These are phyloP conservation scores for Jasminum sambac DNA, from an alignment of 257 asterid species.

Conservation along the genomic window DNA sequence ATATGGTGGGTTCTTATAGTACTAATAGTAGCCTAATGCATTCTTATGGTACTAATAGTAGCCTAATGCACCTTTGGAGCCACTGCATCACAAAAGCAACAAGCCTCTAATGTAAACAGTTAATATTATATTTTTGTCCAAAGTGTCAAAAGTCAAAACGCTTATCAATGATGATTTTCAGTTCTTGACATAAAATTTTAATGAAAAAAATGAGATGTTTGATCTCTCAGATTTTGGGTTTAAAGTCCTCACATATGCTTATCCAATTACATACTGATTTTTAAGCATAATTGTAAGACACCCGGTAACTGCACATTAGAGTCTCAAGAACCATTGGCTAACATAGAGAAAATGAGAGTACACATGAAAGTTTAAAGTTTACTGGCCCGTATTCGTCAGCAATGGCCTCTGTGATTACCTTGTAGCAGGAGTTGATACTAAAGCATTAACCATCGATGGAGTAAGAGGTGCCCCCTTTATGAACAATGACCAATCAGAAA, in stretches of 20 bases:
- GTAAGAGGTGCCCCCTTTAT: slow-evolving; percentile 82
- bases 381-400: neutral
- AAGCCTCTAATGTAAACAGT: neutral
- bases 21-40: neutral
- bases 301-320: neutral
- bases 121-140: slow-evolving; percentile 2
- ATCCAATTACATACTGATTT: neutral
- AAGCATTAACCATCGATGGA: slow-evolving; percentile 63
- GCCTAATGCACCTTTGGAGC: slow-evolving; percentile 12
- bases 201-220: neutral
- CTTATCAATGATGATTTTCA: neutral
- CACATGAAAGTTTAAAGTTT: neutral
- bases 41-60: neutral
- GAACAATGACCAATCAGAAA: slow-evolving; percentile 84
- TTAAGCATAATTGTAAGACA: neutral
- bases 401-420: slow-evolving; percentile 48
- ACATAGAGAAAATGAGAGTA: neutral
- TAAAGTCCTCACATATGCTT: neutral
- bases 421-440: slow-evolving; percentile 86
- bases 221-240: neutral
- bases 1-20: slow-evolving; percentile 1
- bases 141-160: slow-evolving; percentile 5
- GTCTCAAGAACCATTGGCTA: neutral
- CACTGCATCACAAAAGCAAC: neutral
- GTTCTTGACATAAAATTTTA: neutral